Percentiles rank a stretch among this genome's conserved stretches.
Conservation (phyloP, 148 eudicot genomes). For the Chenopodium suecicum region DNA sequence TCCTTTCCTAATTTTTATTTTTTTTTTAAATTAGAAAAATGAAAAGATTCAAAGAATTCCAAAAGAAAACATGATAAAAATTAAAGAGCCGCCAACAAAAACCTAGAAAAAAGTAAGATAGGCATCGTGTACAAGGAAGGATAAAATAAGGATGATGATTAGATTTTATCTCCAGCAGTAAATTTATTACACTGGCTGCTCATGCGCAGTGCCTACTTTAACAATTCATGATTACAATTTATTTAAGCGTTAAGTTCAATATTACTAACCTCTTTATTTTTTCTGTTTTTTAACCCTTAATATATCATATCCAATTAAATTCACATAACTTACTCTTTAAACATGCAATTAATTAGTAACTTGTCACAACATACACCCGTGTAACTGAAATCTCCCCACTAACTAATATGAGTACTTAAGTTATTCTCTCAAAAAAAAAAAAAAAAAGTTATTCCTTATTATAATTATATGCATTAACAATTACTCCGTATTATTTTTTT, state of each 20-base stretch:
- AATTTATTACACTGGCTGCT: background rate
- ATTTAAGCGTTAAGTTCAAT: background rate
- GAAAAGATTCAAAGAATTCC: too few relatives aligned
- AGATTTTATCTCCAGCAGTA: background rate
- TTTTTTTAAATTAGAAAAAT: too few relatives aligned
- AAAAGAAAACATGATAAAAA: too few relatives aligned
- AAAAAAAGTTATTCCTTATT: too few relatives aligned
- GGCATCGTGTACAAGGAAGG: too few relatives aligned
- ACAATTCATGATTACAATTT: background rate
- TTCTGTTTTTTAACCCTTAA: background rate
- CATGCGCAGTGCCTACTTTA: background rate
- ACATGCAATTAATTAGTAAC: slow-evolving; percentile 11
- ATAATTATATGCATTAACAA: too few relatives aligned
- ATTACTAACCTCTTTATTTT: background rate
- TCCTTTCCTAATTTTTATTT: too few relatives aligned
- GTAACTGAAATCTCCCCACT: slow-evolving; percentile 2
- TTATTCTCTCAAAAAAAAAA: too few relatives aligned
- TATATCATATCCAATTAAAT: background rate
- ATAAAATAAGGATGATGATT: background rate
- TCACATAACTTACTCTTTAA: background rate
- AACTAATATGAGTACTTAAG: too few relatives aligned
- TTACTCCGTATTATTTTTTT: too few relatives aligned
- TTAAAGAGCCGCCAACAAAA: background rate
- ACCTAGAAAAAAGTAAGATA: background rate
- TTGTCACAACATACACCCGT: background rate